A percentile compares a stretch with the other conserved stretches of the same genome.
Conservation (phyloP, 2,329 filamentous ascomycete species). For the Botrytis deweyae region DNA sequence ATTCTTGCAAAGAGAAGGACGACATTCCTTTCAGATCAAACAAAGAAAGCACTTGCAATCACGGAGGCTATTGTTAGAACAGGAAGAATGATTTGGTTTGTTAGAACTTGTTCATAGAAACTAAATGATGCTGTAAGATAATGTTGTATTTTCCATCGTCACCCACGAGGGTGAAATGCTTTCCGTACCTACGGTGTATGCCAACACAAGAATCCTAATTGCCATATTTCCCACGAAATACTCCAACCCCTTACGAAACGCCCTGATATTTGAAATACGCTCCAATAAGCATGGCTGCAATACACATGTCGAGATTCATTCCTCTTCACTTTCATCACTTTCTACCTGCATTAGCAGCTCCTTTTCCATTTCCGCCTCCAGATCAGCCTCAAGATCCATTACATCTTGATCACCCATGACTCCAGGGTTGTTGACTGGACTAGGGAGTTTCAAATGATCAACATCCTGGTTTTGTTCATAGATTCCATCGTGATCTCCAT, state of each 20-base stretch:
- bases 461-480: slow-evolving; percentile 39
- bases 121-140: background rate
- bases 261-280: background rate
- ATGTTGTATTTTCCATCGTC: background rate
- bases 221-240: background rate
- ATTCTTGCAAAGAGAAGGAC: background rate
- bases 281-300: background rate
- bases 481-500: slow-evolving; percentile 48
- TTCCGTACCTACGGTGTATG: background rate
- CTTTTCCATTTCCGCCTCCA: slow-evolving; percentile 31
- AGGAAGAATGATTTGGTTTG: no score
- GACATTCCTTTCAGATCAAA: background rate
- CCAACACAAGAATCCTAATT: slow-evolving; percentile 4
- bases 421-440: slow-evolving; percentile 47
- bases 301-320: slow-evolving; percentile 28
- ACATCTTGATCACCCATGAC: slow-evolving; percentile 36
- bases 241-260: background rate
- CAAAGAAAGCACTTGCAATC: slow-evolving; percentile 8
- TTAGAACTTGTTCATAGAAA: background rate
- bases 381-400: slow-evolving; percentile 38
- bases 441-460: slow-evolving; percentile 52
- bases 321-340: slow-evolving; percentile 40
- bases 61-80: background rate
- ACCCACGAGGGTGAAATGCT: background rate
- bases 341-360: background rate